phyloP scores from a whole-genome alignment of 2,329 filamentous ascomycete genomes.

The Penicillium oxalicum region DNA sequence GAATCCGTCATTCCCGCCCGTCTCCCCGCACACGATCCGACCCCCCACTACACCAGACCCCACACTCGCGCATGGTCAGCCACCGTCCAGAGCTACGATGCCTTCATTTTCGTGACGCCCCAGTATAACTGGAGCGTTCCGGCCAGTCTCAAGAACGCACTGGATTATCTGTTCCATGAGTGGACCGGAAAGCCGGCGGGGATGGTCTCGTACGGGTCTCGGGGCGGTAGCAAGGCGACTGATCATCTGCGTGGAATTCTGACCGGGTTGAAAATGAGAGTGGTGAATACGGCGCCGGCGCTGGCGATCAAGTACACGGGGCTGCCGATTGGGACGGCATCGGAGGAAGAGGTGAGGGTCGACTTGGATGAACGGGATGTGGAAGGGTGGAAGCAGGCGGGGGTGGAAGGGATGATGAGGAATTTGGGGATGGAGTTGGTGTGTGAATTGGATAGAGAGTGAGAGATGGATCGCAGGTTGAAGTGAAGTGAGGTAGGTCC shows the following conservation, averaged over 20 bases:
- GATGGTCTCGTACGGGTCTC: conserved; percentile 51
- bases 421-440: conserved; percentile 23
- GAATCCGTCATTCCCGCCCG: conserved; percentile 35
- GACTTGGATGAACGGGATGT: conserved; percentile 18
- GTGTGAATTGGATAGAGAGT: conserved; percentile 19
- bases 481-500: no score
- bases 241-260: conserved; percentile 33
- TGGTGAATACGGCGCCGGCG: conserved; percentile 24
- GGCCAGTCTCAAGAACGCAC: conserved; percentile 54
- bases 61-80: conserved; percentile 36
- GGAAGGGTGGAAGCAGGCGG: conserved; percentile 17
- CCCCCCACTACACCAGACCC: conserved; percentile 29
- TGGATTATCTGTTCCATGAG: conserved; percentile 57
- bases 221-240: conserved; percentile 36
- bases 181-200: conserved; percentile 51
- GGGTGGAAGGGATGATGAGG: conserved; percentile 19
- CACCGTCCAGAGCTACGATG: conserved; percentile 30
- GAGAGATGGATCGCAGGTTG: no score
- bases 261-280: conserved; percentile 31
- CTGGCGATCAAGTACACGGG: conserved; percentile 27
- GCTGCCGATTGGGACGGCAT: conserved; percentile 13
- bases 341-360: conserved; percentile 22
- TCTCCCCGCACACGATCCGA: conserved; percentile 23
- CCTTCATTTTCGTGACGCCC: conserved; percentile 40
- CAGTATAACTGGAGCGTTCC: conserved; percentile 54